Percentiles rank a stretch among this genome's conserved stretches.
Conservation (phyloP, 371 early-diverging fungal genomes). For the Capniomyces stellatus region DNA sequence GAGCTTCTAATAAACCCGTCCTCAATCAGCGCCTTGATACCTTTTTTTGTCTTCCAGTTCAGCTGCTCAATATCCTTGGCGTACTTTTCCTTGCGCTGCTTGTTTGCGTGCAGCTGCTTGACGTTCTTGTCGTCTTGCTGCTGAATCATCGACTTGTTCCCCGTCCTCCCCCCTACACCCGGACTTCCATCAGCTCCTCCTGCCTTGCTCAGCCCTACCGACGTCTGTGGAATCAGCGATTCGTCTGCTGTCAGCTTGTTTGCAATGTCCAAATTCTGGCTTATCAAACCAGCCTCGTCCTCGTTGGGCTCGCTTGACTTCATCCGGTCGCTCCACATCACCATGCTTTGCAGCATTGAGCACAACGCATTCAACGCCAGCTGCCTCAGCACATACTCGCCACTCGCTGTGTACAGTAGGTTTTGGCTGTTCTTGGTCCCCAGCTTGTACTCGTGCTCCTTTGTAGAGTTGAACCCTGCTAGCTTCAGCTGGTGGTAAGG, state of each 20-base stretch:
- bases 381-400: constrained; percentile 22
- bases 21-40: constrained; percentile 50
- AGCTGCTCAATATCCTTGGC: constrained; percentile 62
- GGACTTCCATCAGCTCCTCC: background rate
- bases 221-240: background rate
- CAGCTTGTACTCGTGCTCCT: too few species aligned
- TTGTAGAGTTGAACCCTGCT: too few species aligned
- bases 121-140: constrained; percentile 31
- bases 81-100: constrained; percentile 59
- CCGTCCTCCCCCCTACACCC: background rate
- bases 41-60: constrained; percentile 82
- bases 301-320: background rate
- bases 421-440: too few species aligned
- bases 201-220: background rate
- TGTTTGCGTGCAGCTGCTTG: constrained; percentile 51
- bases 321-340: constrained; percentile 23
- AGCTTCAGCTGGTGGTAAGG: too few species aligned
- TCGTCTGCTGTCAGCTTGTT: background rate
- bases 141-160: background rate
- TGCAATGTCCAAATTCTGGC: background rate
- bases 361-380: constrained; percentile 19
- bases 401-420: constrained; percentile 6
- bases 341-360: constrained; percentile 26
- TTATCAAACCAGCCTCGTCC: background rate
- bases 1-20: constrained; percentile 39